These are phyloP conservation scores for Penicillium maclennaniae DNA, from an alignment of 495 filamentous ascomycete genomes.

Conservation along the genomic window DNA sequence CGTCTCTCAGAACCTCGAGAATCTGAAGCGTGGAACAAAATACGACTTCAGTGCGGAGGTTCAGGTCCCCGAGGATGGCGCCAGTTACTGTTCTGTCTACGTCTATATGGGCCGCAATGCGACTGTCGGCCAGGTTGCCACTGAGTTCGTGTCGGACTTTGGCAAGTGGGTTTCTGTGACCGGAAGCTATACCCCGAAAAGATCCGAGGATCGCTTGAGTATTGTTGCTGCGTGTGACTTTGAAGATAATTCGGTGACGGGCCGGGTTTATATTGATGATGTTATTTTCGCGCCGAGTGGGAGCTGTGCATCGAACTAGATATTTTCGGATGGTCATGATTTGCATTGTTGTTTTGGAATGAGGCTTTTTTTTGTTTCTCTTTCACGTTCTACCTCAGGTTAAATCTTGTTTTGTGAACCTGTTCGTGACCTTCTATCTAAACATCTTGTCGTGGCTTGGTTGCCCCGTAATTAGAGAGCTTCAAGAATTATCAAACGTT, in stretches of 20 bases:
- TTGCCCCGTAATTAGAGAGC: no score
- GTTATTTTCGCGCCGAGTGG: slow-evolving; percentile 9
- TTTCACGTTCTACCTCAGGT: no score
- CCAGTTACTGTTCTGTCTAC: slow-evolving; percentile 19
- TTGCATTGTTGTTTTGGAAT: background rate
- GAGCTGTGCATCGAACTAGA: background rate
- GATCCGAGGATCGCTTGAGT: slow-evolving; percentile 12
- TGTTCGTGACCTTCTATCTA: no score
- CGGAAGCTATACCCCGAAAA: slow-evolving; percentile 15
- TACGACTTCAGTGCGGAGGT: slow-evolving; percentile 18
- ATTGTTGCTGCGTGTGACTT: slow-evolving; percentile 21
- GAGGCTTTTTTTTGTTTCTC: no score
- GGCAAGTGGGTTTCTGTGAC: slow-evolving; percentile 19
- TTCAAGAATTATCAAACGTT: no score
- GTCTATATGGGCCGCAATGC: slow-evolving; percentile 20
- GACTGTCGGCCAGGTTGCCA: slow-evolving; percentile 14
- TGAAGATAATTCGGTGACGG: slow-evolving; percentile 18
- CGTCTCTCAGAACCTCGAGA: slow-evolving; percentile 16
- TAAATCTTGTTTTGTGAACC: no score
- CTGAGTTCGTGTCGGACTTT: slow-evolving; percentile 6
- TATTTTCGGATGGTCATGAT: background rate
- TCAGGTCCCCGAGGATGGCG: slow-evolving; percentile 10
- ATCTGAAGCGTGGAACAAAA: slow-evolving; percentile 8
- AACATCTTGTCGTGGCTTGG: no score
- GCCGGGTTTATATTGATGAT: slow-evolving; percentile 20